Base-by-base conservation (phyloP, 164 flowering plant species). In the Tetracentron sinense region DNA sequence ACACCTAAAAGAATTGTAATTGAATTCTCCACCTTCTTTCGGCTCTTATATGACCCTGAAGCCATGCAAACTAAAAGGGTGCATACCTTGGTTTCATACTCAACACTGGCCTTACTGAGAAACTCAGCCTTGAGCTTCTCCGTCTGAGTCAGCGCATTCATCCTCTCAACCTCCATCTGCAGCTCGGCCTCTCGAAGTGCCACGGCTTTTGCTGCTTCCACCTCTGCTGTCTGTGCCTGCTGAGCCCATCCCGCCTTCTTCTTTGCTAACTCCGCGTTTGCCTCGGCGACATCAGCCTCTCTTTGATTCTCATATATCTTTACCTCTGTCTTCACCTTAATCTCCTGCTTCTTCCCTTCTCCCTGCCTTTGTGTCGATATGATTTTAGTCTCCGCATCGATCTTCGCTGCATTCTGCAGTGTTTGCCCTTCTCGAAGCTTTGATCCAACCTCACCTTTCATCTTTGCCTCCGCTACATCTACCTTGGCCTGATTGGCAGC, bases 371-470 rank as follows among this genome's bases (percentile, higher is more conserved):
- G 38, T 20, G 44, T 31, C 29, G 56, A 7, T 17, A 25, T 11
- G n/a, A 62, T 33, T 22, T 33, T 51, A 7, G 66, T 62, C 66
- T 62, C 58, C 4, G 27, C 29, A 35, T 62, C 58, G 46, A 62
- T 21, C 22, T 62, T 62, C 15, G 31, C 58, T 1, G 66, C 58
- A 17, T 53, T 62, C 49, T 50, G 44, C 1, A 7, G 7, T 3
- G 56, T 42, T 16, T 35, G 47, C 17, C 47, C 66, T 17, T 62
- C 49, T 4, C 66, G 20, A 16, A 21, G 8, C 54, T 61, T 61
- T 4, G 64, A 15, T n/a, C 56, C 30, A 14, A 62, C 53, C 49
- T 51, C 46, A 10, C 66, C 57, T 21, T 49, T 62, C 56, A 50
- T 51, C 42, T 62, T 30, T 3, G 63, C 50, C 63, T 60, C 64